A percentile compares a stretch with the other conserved stretches of the same genome.
Evolutionary conservation across 805 yeast species (phyloP).

Genomic region (Debaryomyces castellii): DNA sequence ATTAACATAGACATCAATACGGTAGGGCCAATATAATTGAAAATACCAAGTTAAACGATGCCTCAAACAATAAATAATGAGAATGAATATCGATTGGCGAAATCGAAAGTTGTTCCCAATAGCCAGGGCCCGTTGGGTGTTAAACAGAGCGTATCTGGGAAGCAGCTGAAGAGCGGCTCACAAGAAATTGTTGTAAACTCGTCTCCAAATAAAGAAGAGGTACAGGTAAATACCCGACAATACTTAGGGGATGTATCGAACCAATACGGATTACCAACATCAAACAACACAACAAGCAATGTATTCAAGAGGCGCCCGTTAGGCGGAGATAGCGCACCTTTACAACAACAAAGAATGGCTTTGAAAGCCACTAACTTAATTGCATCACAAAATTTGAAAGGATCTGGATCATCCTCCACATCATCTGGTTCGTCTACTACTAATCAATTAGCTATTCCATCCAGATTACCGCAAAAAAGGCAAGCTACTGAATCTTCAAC

Average conservation of each 20-base stretch:
- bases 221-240: conserved; percentile 17
- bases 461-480: conserved; percentile 48
- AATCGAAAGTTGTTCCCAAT: conserved; percentile 23
- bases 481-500: conserved; percentile 56
- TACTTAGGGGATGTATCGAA: conserved; percentile 40
- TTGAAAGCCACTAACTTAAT: conserved; percentile 5
- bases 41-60: conserved; percentile 3
- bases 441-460: conserved; percentile 19
- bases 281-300: not conserved
- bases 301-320: conserved; percentile 28
- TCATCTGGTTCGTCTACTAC: conserved; percentile 5
- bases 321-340: conserved; percentile 33
- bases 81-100: conserved; percentile 36
- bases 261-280: conserved; percentile 24
- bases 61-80: conserved; percentile 32
- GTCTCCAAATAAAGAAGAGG: conserved; percentile 6
- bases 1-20: no score
- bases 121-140: conserved; percentile 2
- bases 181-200: not conserved
- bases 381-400: conserved; percentile 7
- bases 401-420: conserved; percentile 5
- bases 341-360: conserved; percentile 18
- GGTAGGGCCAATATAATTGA: not conserved
- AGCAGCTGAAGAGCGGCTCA: not conserved
- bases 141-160: not conserved